These are phyloP conservation scores for Fomitopsis serialis DNA, from an alignment of 768 basidiomycete species.

Conservation along the genomic window DNA sequence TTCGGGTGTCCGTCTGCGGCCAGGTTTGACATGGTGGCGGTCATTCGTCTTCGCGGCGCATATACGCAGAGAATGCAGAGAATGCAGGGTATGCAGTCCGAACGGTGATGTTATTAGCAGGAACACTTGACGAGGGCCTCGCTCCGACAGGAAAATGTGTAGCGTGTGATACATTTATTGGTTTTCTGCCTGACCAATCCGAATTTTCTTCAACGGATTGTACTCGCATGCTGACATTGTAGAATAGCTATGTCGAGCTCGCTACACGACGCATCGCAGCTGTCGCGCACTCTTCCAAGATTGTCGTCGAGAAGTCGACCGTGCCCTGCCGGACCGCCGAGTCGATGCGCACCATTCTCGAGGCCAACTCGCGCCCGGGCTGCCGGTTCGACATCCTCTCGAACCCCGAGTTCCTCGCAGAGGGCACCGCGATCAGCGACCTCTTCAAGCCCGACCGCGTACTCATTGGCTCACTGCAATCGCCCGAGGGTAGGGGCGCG, in stretches of 20 bases:
- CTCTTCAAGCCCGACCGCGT: constrained; percentile 91
- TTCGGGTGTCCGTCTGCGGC: no score
- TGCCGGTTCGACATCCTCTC: constrained; percentile 96
- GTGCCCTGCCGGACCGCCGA: constrained; percentile 98
- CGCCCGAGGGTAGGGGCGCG: constrained; percentile 77
- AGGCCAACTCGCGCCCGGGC: constrained; percentile 92
- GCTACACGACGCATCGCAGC: constrained; percentile 95
- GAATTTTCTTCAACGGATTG: no score
- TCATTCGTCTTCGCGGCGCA: no score
- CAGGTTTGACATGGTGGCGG: no score
- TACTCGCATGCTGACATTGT: no score
- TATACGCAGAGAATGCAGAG: no score
- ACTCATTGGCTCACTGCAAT: constrained; percentile 93
- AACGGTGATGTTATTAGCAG: no score
- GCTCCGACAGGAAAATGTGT: no score
- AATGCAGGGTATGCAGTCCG: no score
- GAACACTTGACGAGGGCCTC: no score
- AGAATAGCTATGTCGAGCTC: constrained; percentile 97
- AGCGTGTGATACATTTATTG: no score
- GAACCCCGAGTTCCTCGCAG: constrained; percentile 98
- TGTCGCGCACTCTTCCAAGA: constrained; percentile 88
- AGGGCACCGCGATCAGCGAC: constrained; percentile 93
- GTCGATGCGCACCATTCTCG: constrained; percentile 98
- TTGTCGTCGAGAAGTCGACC: constrained; percentile 99
- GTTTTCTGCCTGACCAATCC: no score